Percentiles rank a stretch among this genome's conserved stretches.
phyloP scores from a whole-genome alignment of 2,329 filamentous ascomycete species.

The Golovinomyces cichoracearum region DNA sequence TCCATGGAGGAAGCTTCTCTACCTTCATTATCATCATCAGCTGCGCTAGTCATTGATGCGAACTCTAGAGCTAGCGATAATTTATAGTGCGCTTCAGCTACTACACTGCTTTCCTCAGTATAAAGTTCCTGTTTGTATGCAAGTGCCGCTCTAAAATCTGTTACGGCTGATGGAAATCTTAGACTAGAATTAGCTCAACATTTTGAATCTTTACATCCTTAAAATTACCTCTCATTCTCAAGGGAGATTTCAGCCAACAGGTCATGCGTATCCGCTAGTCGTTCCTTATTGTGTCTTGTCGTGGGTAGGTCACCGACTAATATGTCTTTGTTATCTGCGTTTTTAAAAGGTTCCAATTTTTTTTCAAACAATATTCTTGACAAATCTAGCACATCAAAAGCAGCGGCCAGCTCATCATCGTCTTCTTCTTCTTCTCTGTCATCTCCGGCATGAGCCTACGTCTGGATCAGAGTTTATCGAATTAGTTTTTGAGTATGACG shows the following conservation, averaged over 20 bases:
- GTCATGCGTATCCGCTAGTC: slow-evolving; percentile 78
- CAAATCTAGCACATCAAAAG: slow-evolving; percentile 65
- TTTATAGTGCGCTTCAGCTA: slow-evolving; percentile 92
- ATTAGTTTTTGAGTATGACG: slow-evolving; percentile 22
- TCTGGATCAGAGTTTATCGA: slow-evolving; percentile 13
- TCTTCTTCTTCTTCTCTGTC: slow-evolving; percentile 29
- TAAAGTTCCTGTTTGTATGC: slow-evolving; percentile 56
- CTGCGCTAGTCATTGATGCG: slow-evolving; percentile 44
- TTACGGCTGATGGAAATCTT: slow-evolving; percentile 61
- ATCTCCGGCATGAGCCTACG: slow-evolving; percentile 19
- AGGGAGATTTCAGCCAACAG: slow-evolving; percentile 89
- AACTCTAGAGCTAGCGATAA: slow-evolving; percentile 88
- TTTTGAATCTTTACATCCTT: neutral
- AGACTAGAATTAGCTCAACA: slow-evolving; percentile 5
- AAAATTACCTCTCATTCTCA: slow-evolving; percentile 54
- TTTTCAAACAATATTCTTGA: slow-evolving; percentile 38
- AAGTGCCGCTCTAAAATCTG: slow-evolving; percentile 54
- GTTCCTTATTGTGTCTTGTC: slow-evolving; percentile 45
- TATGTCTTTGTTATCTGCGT: slow-evolving; percentile 22
- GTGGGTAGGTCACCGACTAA: slow-evolving; percentile 17
- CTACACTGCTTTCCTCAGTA: slow-evolving; percentile 52
- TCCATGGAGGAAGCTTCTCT: slow-evolving; percentile 19
- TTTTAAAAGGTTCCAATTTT: slow-evolving; percentile 25
- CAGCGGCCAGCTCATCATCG: slow-evolving; percentile 48
- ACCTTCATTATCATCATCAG: slow-evolving; percentile 17